Base-by-base conservation (phyloP, 2,329 filamentous ascomycete species). In the Colletotrichum higginsianum region DNA sequence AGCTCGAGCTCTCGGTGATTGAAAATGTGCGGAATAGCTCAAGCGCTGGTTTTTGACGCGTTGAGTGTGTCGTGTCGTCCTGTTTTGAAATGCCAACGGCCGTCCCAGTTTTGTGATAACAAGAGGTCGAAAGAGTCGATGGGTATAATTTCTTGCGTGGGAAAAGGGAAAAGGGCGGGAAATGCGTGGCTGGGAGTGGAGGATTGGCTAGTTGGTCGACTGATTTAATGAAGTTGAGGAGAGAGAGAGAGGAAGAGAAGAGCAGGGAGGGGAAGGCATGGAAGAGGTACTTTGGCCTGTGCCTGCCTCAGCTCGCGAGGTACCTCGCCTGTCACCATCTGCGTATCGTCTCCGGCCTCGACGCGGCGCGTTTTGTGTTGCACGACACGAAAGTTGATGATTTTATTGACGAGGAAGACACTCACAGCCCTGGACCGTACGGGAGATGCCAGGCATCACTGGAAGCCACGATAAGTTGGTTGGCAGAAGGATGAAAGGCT, bases 61-160 rank as follows among this genome's bases (percentile, higher is more conserved):
- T 57, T 52, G 63, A 56, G 49, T 67, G 67, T 71, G 64, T 67
- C 63, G 67, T 55, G 42, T 67, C 30, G 67, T 55, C 55, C 63
- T 70, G 47, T 46, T 57, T 57, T 35, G 44, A 44, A 44, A 26
- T 57, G 13, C 38, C 56, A 49, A 38, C 53, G 44, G 50, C 38
- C n/a, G 38, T 26, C 35, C 46, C 55, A 56, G 30, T 42, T 38
- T 56, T 55, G 38, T 23, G 55, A 46, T 50, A 15, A 23, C 35
- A n/a, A 61, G 44, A 38, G 38, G 7, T 56, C 38, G 38, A 46
- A 58, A 53, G 46, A 46, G n/a, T 61, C 23, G 35, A 11, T 38
- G 35, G 23, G 23, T 23, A 44, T 18, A 38, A 3, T 50, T 40
- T 44, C 44, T 23, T 15, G 35, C 23, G 35, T 58, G 58, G 56